These are phyloP conservation scores for Mesembryanthemum crystallinum DNA, from an alignment of 148 eudicot species.

Conservation along the genomic window DNA sequence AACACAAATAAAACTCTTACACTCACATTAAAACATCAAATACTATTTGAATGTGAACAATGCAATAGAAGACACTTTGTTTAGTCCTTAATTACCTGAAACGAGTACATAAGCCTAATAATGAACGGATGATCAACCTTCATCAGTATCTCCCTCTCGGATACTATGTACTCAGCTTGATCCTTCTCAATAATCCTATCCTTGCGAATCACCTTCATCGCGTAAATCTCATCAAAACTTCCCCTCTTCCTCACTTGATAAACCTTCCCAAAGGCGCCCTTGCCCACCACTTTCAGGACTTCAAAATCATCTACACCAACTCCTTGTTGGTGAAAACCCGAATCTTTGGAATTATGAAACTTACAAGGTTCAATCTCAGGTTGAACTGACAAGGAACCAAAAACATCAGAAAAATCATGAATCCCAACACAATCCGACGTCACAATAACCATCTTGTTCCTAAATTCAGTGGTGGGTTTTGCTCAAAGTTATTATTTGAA, in stretches of 20 bases:
- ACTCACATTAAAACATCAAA: neutral
- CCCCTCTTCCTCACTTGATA: conserved; percentile 40
- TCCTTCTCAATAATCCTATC: conserved; percentile 39
- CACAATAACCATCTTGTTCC: conserved; percentile 21
- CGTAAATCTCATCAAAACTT: conserved; percentile 34
- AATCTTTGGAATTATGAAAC: conserved; percentile 14
- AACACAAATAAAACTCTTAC: neutral
- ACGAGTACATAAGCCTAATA: conserved; percentile 44
- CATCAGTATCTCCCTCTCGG: conserved; percentile 45
- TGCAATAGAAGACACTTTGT: neutral
- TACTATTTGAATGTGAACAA: too few relatives aligned
- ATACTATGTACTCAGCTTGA: conserved; percentile 39
- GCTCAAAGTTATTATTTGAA: neutral
- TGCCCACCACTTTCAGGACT: conserved; percentile 46
- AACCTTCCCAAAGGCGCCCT: conserved; percentile 45
- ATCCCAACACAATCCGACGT: conserved; percentile 27
- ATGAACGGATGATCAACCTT: conserved; percentile 53
- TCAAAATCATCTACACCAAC: conserved; percentile 42
- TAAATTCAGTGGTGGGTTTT: neutral
- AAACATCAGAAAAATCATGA: conserved; percentile 34
- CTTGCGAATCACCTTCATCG: conserved; percentile 52
- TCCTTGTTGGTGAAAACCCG: neutral
- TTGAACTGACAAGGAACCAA: conserved; percentile 29
- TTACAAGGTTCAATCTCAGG: conserved; percentile 7
- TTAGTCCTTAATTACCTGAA: conserved; percentile 33